Evolutionary conservation across 2,329 filamentous ascomycete species (phyloP).

Genomic region (Pseudopithomyces maydicus): DNA sequence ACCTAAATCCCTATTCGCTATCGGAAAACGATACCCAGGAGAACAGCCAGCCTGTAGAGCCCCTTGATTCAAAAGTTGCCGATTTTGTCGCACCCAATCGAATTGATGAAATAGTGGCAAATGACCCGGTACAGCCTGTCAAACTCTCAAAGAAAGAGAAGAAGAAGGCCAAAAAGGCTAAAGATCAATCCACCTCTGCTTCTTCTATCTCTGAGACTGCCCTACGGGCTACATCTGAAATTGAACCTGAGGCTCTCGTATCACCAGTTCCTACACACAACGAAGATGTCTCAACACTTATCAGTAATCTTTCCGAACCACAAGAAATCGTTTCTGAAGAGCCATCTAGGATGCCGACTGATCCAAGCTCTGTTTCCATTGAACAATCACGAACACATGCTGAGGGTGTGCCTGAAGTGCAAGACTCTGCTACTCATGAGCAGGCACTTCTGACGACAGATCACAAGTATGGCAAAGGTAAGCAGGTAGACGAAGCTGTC

Average conservation of each 20-base stretch:
- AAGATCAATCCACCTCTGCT: slow-evolving; percentile 10
- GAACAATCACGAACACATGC: not conserved
- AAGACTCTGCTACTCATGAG: not conserved
- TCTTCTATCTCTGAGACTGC: slow-evolving; percentile 15
- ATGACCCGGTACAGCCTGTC: slow-evolving; percentile 10
- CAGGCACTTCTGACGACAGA: not conserved
- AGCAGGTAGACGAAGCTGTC: not conserved
- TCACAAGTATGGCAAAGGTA: not conserved
- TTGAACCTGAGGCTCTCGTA: not conserved
- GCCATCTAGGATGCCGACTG: not conserved
- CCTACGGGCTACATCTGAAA: slow-evolving; percentile 9
- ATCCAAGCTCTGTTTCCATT: not conserved
- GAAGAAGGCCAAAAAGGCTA: slow-evolving; percentile 10
- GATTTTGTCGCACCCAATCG: not conserved
- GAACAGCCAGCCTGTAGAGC: slow-evolving; percentile 1
- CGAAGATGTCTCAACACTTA: not conserved
- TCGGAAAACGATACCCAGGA: slow-evolving; percentile 6
- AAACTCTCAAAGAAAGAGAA: slow-evolving; percentile 18
- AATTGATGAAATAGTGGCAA: slow-evolving; percentile 5
- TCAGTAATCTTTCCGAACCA: not conserved
- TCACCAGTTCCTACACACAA: not conserved
- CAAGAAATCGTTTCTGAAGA: not conserved
- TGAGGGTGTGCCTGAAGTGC: not conserved
- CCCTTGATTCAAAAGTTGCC: not conserved
- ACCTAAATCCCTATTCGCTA: slow-evolving; percentile 1